Evolutionary conservation across 1,139 yeast species (phyloP).

Genomic region (Suhomyces terraborum): DNA sequence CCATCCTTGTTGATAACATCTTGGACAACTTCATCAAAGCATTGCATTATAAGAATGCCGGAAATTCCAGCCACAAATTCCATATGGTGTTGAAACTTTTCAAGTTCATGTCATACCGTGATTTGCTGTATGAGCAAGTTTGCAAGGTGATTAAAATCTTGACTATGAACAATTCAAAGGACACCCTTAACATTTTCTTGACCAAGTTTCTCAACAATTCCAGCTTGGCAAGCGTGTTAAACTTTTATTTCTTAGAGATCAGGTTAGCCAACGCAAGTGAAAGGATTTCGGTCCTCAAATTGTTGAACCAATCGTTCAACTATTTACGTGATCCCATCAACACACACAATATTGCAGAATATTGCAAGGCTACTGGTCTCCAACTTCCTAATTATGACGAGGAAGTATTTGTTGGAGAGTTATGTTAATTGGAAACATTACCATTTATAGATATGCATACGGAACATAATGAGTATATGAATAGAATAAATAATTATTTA

Average conservation of each 20-base stretch:
- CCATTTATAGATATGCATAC: conserved; percentile 5
- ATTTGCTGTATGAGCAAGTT: conserved; percentile 29
- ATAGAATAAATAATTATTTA: conserved; percentile 1
- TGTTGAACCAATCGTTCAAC: conserved; percentile 22
- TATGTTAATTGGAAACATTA: conserved; percentile 5
- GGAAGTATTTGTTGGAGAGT: conserved; percentile 8
- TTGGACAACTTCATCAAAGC: conserved; percentile 19
- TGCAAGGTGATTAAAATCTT: conserved; percentile 31
- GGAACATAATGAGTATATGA: conserved; percentile 9
- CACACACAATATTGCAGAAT: conserved; percentile 18
- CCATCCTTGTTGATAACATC: conserved; percentile 21
- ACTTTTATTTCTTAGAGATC: conserved; percentile 36
- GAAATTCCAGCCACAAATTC: conserved; percentile 13
- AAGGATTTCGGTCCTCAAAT: conserved; percentile 20
- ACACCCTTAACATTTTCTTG: conserved; percentile 31
- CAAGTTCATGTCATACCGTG: conserved; percentile 22
- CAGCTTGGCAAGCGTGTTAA: conserved; percentile 24
- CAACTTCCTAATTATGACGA: conserved; percentile 7
- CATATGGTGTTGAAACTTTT: conserved; percentile 26
- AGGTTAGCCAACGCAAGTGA: conserved; percentile 20
- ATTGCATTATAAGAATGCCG: not conserved
- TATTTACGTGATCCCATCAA: conserved; percentile 24
- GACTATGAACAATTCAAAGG: conserved; percentile 26
- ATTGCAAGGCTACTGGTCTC: conserved; percentile 9
- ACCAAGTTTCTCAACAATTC: conserved; percentile 28